Percentiles rank a stretch among this genome's conserved stretches.
Evolutionary conservation across 225 moss, liverwort and hornwort species (phyloP).

Genomic region (Pseudisothecium myosuroides): DNA sequence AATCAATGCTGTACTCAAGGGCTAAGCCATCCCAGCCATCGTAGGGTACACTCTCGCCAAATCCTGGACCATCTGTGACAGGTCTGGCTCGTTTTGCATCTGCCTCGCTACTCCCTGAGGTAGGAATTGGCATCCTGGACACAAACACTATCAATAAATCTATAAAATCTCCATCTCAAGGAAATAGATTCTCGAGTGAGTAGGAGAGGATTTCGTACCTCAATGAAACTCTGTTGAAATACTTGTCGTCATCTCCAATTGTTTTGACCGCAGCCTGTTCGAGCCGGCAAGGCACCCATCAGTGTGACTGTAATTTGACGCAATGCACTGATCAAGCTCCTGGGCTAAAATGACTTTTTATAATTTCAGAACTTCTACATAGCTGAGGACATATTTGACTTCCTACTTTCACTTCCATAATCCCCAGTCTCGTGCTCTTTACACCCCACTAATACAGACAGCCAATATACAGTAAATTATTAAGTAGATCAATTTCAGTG

Average conservation of each 20-base stretch:
- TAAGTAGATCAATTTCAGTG: neutral
- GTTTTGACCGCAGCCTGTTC: constrained; percentile 90
- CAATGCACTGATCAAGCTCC: neutral
- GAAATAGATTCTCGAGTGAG: neutral
- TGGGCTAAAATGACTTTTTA: neutral
- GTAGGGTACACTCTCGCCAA: constrained; percentile 66
- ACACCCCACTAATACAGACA: neutral
- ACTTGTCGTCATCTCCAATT: constrained; percentile 96
- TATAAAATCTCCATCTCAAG: neutral
- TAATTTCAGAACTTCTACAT: neutral
- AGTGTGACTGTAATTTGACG: neutral
- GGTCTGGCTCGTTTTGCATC: constrained; percentile 68
- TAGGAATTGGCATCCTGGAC: constrained; percentile 56
- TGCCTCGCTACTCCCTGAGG: constrained; percentile 34
- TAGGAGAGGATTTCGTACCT: constrained; percentile 27
- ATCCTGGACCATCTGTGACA: constrained; percentile 60
- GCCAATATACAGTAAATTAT: neutral
- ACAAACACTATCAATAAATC: neutral
- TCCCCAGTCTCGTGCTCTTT: neutral
- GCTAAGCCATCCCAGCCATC: constrained; percentile 99
- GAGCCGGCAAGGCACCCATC: neutral
- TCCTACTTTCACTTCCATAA: neutral
- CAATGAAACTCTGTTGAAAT: constrained; percentile 86
- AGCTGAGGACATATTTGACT: neutral
- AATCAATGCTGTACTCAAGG: constrained; percentile 90